Base-by-base conservation (phyloP, 768 basidiomycete genomes). In the Suillus alpinus region DNA sequence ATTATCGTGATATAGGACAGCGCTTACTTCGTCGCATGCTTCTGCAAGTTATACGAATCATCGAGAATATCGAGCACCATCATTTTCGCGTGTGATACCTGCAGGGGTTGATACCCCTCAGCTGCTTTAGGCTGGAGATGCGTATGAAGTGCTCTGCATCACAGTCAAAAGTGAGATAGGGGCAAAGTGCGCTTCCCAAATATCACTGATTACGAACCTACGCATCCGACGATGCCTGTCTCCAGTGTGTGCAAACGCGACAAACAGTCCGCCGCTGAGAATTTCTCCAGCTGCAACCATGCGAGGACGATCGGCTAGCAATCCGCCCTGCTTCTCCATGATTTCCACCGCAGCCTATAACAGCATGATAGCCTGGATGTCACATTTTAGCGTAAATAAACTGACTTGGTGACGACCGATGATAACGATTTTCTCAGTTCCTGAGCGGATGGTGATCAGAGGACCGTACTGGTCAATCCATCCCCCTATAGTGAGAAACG, bases 301-400 rank as follows among this genome's bases (percentile, higher is more conserved):
- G 2, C 67, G 63, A 6, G 84, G 84, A 46, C 84, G 68, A 65
- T 85, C 84, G 0, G 76, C 78, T 6, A 80, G 69, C 0, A 73
- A 65, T 0, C 78, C 79, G 2, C 83, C 83, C 63, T 83, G 81
- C 59, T 80, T 80, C 68, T 85, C 84, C 82, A 85, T 81, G 57
- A 85, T 79, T 8, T 84, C 82, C 0, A 83, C 73, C 0, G 82
- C 81, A 9, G 81, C 81, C 62, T 83, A 16, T 14, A 32, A 36
- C 2, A 6, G 29, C 1, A 32, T 32, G 10, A 6, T 32, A 9
- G 31, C 18, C 10, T 32, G 9, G 5, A 18, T n/a, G 56, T 3
- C 26, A 13, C 16, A 26, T 40, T 1, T 31, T 6, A n/a, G 31
- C 31, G 9, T 50, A 9, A 31, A 7, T 36, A 3, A 29, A 16